Percentiles rank a stretch among this genome's conserved stretches.
Conservation (phyloP, 768 basidiomycete genomes). For the Holtermannia corniformis region DNA sequence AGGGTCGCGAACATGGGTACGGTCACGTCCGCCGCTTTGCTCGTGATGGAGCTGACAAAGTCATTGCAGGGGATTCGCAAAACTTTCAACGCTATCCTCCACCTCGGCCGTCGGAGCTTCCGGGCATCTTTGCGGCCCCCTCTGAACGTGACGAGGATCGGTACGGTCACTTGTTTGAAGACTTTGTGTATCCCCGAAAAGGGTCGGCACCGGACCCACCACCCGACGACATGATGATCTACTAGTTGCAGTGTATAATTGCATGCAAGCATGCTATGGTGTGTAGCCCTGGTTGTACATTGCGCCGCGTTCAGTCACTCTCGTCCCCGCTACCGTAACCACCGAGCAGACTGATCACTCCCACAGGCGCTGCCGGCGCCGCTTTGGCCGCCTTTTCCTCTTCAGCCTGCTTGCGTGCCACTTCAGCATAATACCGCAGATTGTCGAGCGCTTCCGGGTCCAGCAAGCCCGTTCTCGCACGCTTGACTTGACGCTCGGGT, state of each 20-base stretch:
- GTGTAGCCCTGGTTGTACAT: too few species aligned
- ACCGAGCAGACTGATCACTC: conserved; percentile 30
- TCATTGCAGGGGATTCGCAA: conserved; percentile 34
- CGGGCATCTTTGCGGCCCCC: conserved; percentile 36
- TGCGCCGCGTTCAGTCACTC: conserved; percentile 22
- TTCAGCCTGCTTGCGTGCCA: conserved; percentile 57
- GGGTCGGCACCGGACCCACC: not conserved
- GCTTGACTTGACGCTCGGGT: conserved; percentile 18
- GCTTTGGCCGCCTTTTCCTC: conserved; percentile 24
- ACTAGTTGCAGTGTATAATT: too few species aligned
- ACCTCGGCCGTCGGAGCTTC: conserved; percentile 34
- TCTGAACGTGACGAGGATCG: conserved; percentile 29
- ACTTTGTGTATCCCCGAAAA: conserved; percentile 24
- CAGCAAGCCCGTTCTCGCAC: conserved; percentile 51
- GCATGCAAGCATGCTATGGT: too few species aligned
- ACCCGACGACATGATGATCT: not conserved
- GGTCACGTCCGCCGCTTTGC: conserved; percentile 4
- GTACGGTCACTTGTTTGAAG: conserved; percentile 29
- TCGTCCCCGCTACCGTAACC: conserved; percentile 41
- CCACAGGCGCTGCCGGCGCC: conserved; percentile 4
- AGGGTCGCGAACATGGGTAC: conserved; percentile 37
- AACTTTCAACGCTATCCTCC: conserved; percentile 42
- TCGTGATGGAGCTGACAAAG: not conserved
- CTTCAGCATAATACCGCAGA: conserved; percentile 80
- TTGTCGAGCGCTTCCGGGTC: conserved; percentile 79